Base-by-base conservation (phyloP, 306 rosid genomes). In the Castanea sativa region DNA sequence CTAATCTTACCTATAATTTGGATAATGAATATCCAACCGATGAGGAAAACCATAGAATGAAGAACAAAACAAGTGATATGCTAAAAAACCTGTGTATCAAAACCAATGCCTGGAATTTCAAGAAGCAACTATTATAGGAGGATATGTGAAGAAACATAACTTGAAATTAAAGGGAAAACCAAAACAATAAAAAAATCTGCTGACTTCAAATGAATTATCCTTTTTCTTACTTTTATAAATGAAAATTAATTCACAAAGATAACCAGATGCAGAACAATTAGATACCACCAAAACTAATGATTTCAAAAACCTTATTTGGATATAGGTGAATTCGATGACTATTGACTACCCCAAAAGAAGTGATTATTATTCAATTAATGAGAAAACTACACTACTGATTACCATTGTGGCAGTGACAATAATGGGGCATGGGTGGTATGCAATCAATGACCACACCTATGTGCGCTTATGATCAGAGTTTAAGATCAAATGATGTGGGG, bases 61-160 rank as follows among this genome's bases (percentile, higher is more conserved):
- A 95, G 86, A 91, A 93, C 55, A 86, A 73, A 71, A 93, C 55
- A 75, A 95, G 99, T 63, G 99, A 92, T 86, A 88, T 85, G 85
- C 99, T 83, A 85, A 95, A 91, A 88, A 95, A 95, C 94, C 99
- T 95, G 98, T 90, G 99, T 91, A 95, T 95, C 82, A 90, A 87
- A 90, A 90, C 88, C 93, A 93, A 91, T 82, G 99, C 99, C 97
- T 95, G 98, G 77, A 87, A 95, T 90, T 89, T 90, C 89, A 88
- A 88, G 89, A 83, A 89, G 87, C 89, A 85, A 74, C 58, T 55
- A 78, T 89, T 86, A 89, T 85, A 78, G 73, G 57, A 84, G 71
- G 80, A 82, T 23, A 80, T 19, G 76, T 18, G 80, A 76, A 71
- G 29, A 38, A 83, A 52, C 57, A 75, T 55, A 78, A 71, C 33